Conservation (phyloP, 495 filamentous ascomycete genomes). For the Penicillium maclennaniae region DNA sequence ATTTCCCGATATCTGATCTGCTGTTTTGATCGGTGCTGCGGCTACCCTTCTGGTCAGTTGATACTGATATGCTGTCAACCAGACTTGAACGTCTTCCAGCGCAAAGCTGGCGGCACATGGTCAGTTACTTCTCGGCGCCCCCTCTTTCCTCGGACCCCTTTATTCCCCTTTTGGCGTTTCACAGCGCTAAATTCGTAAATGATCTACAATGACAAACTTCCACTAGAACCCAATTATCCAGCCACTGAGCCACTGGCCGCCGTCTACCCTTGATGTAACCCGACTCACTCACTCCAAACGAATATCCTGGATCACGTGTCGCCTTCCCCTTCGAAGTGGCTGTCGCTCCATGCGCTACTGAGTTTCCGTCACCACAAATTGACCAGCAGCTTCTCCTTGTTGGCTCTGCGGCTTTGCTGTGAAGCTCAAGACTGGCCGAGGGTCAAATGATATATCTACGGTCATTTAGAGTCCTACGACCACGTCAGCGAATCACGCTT, state of each 20-base stretch:
- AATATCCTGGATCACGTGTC: not conserved
- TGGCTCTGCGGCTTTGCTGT: not conserved
- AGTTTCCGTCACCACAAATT: not conserved
- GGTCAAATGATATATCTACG: not conserved
- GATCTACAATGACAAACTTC: slow-evolving; percentile 5
- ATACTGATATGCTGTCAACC: not conserved
- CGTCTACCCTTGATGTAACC: slow-evolving; percentile 5
- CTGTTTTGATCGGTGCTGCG: not conserved
- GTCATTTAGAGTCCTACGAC: not conserved
- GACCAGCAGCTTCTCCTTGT: not conserved
- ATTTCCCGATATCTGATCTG: not conserved
- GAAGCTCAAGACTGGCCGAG: not conserved
- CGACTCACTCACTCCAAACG: not conserved
- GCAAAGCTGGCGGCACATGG: not conserved
- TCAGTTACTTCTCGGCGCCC: not conserved
- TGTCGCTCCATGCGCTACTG: not conserved
- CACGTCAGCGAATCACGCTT: not conserved
- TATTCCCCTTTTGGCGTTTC: not conserved
- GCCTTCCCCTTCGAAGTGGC: not conserved
- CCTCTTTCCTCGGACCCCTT: not conserved
- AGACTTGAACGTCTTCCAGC: not conserved
- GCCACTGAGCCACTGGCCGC: slow-evolving; percentile 2
- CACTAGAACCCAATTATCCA: slow-evolving; percentile 2
- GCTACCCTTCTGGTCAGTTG: not conserved
- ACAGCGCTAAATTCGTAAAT: slow-evolving; percentile 3